Evolutionary conservation across 257 asterid species (phyloP), one percentile per base, ranked within the genome.

Genomic region (Agastache rugosa): DNA sequence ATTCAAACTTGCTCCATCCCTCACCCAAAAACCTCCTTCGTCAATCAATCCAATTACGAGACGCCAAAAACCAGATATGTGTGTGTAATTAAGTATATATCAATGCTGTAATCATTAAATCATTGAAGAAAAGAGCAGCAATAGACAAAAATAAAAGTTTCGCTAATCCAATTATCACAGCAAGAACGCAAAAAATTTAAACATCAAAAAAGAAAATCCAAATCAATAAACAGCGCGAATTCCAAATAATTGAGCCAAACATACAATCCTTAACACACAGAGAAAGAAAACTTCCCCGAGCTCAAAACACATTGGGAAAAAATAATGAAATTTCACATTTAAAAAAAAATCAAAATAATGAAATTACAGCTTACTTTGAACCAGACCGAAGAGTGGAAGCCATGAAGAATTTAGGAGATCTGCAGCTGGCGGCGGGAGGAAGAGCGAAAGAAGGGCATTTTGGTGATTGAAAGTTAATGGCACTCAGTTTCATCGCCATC

Each of bases 351-450:
- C 5, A 10, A 31, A 48, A 19, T 0, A 56, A 47, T 39, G 77
- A 69, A 48, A 62, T 22, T 0, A 56, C 12, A 23, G 31, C 70
- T 73, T 77, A 91, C 97, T 89, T 91, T 8, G 91, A 83, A 68
- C 79, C 83, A 41, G 95, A 83, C 55, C 85, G 79, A 66, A 88
- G 89, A 51, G 91, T 87, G 14, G 97, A 88, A 66, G 97, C 91
- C 96, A 92, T 84, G 84, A 79, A 45, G 63, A 91, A 83, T 80
- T 78, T 89, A 47, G 96, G 87, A 77, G 96, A 92, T 86, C 93
- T 85, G 92, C 78, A 71, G 86, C 75, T 85, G 61, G 89, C 85
- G 65, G 79, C 56, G n/a, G 86, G 82, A 22, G 96, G 78, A 44
- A 80, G 84, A 27, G 83, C 71, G 29, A 75, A 80, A 0, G 71